Evolutionary conservation across 305 asterid genomes (phyloP).

Genomic region (Fraxinus xanthoxyloides): DNA sequence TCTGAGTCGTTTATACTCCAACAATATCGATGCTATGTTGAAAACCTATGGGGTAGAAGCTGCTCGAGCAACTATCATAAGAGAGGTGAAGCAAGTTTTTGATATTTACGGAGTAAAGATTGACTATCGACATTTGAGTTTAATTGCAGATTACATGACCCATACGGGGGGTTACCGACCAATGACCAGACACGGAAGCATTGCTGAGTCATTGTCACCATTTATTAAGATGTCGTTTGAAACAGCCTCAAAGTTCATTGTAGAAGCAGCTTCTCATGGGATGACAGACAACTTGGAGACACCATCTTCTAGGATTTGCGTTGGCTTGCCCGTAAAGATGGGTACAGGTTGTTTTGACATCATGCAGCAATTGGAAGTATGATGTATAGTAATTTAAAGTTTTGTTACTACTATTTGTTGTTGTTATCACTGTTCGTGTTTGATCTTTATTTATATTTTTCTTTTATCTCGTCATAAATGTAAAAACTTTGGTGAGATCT

Average conservation of each 20-base stretch:
- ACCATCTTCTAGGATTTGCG: constrained; percentile 73
- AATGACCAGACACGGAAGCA: constrained; percentile 86
- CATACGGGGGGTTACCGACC: constrained; percentile 82
- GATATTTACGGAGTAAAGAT: constrained; percentile 87
- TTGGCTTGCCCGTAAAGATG: constrained; percentile 91
- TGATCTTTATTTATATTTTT: not conserved
- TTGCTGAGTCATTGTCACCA: constrained; percentile 74
- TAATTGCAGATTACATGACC: constrained; percentile 87
- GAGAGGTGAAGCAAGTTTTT: constrained; percentile 83
- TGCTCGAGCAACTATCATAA: constrained; percentile 72
- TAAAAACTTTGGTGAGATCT: not conserved
- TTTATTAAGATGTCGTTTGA: constrained; percentile 90
- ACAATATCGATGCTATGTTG: constrained; percentile 65
- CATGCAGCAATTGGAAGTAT: constrained; percentile 70
- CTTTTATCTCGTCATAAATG: not conserved
- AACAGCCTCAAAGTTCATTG: constrained; percentile 86
- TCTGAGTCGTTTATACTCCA: constrained; percentile 65
- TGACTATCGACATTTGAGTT: constrained; percentile 80
- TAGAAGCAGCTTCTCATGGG: constrained; percentile 74
- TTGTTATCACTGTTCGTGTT: not conserved
- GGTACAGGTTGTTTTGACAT: constrained; percentile 87
- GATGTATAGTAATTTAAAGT: not conserved
- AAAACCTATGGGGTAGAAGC: constrained; percentile 89
- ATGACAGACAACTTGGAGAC: constrained; percentile 69
- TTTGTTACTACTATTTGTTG: not conserved